Evolutionary conservation across 2,329 filamentous ascomycete genomes (phyloP).

Genomic region (Knufia petricola): DNA sequence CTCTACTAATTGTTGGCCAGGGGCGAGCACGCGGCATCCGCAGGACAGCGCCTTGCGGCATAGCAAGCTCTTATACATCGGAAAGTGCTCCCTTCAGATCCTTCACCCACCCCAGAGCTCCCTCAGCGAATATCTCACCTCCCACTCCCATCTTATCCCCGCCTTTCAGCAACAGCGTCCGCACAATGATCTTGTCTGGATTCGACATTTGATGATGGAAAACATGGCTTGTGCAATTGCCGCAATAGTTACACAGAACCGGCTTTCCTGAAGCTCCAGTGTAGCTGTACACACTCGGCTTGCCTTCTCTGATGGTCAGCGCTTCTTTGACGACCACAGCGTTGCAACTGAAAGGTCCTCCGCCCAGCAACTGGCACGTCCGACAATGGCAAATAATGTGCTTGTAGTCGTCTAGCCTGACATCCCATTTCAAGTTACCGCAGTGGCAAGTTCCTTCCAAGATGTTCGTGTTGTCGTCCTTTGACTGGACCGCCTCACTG

Average conservation of each 20-base stretch:
- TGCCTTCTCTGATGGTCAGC: conserved; percentile 1
- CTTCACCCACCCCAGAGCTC: conserved; percentile 7
- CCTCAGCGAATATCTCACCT: conserved; percentile 32
- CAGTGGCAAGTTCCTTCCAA: conserved; percentile 10
- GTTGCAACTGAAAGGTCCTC: conserved; percentile 11
- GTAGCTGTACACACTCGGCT: conserved; percentile 1
- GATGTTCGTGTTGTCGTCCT: background rate
- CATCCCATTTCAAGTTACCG: conserved; percentile 5
- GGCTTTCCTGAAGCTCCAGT: conserved; percentile 9
- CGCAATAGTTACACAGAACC: conserved; percentile 29
- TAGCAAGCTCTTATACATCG: background rate
- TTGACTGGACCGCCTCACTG: background rate
- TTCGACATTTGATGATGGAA: conserved; percentile 33
- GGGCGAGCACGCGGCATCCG: too few species aligned
- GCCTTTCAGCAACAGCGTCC: conserved; percentile 31
- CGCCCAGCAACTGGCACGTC: conserved; percentile 10
- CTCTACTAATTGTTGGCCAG: too few species aligned
- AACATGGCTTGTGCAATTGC: conserved; percentile 32
- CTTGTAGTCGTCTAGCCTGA: conserved; percentile 1
- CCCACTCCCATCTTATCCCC: conserved; percentile 27
- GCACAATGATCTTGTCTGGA: conserved; percentile 32
- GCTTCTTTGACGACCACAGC: conserved; percentile 7
- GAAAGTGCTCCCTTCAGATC: background rate
- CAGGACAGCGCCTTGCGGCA: too few species aligned
- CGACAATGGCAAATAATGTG: conserved; percentile 12